Conservation (phyloP, 2,329 filamentous ascomycete genomes). For the Diplodia sapinea region DNA sequence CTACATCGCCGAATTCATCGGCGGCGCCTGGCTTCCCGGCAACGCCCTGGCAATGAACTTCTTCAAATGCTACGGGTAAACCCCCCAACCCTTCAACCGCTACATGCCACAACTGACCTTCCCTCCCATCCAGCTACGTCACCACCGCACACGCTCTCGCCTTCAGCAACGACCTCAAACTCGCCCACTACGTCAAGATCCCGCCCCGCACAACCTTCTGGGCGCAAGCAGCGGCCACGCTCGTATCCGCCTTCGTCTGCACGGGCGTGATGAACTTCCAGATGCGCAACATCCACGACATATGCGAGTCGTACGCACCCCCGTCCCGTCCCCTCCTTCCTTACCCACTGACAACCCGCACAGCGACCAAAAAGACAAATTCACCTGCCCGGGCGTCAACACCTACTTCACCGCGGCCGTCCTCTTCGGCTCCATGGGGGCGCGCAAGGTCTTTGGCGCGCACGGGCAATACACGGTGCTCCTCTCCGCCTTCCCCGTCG, state of each 20-base stretch:
- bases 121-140: conserved; percentile 22
- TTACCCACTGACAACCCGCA: neutral
- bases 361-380: conserved; percentile 44
- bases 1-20: conserved; percentile 56
- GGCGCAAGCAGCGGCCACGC: conserved; percentile 68
- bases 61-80: conserved; percentile 34
- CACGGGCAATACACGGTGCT: conserved; percentile 74
- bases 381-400: conserved; percentile 62
- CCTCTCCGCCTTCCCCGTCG: conserved; percentile 49
- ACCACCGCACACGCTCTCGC: conserved; percentile 33
- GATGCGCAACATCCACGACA: conserved; percentile 62
- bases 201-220: conserved; percentile 73
- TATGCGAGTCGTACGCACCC: conserved; percentile 59
- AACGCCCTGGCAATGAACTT: conserved; percentile 33
- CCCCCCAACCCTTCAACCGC: neutral
- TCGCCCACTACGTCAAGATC: conserved; percentile 60
- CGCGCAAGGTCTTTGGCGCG: conserved; percentile 70
- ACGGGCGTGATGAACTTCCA: conserved; percentile 67
- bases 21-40: conserved; percentile 32
- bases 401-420: conserved; percentile 69
- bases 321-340: neutral
- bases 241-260: conserved; percentile 70
- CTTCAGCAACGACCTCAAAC: conserved; percentile 38
- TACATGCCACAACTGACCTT: neutral
- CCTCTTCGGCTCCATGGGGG: conserved; percentile 72